Evolutionary conservation across 2,329 filamentous ascomycete genomes (phyloP), one percentile per base, ranked within the genome.

Genomic region (Fusarium redolens): DNA sequence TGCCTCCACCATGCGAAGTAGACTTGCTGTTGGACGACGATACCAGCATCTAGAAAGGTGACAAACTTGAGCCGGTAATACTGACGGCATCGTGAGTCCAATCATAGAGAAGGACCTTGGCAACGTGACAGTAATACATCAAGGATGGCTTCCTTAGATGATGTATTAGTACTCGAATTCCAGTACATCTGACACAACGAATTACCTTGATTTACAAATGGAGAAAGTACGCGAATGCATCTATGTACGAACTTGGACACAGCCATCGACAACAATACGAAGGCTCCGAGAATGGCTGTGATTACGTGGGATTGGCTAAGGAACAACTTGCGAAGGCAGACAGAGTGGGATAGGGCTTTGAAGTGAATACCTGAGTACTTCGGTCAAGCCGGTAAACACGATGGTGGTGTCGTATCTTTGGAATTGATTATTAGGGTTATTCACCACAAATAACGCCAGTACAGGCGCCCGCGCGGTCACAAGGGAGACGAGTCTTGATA

Each of bases 71-170:
- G 55, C 62, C 69, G 58, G 65, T 64, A 68, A 74, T 66, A 65
- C 67, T 65, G 66, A 69, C 73, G 44, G 65, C 63, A 76, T 72
- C 30, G 62, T 30, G 50, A 75, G 64, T 44, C 76, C 76, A 78
- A 78, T 78, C 76, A 78, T 58, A 56, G 30, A 62, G 57, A 62
- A 59, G 74, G 55, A 43, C 52, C 58, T 54, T 54, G 45, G 55
- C 65, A 78, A 78, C 76, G 76, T 78, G 74, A 78, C 69, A 55
- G 71, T 72, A 62, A 64, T 64, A 71, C 66, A 68, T 69, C 43
- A 57, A 48, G 44, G 61, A 67, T 67, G 47, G 45, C 48, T 57
- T 48, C 43, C 38, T 45, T 50, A 45, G 45, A 58, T 55, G 48
- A 70, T 51, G 45, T 59, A 65, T 68, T 68, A 68, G 64, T 51